These are phyloP conservation scores for Penicillium sp. DNA, from an alignment of 2,329 filamentous ascomycete species.

Conservation along the genomic window DNA sequence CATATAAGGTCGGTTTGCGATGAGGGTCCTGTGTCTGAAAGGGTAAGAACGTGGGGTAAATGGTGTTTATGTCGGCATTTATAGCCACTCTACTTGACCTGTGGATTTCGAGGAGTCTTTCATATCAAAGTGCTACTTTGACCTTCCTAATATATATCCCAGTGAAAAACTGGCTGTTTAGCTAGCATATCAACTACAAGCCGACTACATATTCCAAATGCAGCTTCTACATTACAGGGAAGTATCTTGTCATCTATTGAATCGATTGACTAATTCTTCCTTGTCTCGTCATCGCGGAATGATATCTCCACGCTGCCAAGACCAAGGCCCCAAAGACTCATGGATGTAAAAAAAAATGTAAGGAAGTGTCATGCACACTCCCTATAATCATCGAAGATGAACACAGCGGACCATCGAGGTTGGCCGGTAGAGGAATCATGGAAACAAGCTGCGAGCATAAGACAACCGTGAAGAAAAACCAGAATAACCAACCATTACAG, in stretches of 20 bases:
- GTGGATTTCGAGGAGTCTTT: not conserved
- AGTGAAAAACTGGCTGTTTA: not conserved
- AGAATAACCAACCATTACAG: slow-evolving; percentile 22
- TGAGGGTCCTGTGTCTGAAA: no score
- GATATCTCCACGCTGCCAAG: slow-evolving; percentile 1
- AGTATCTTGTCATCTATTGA: slow-evolving; percentile 16
- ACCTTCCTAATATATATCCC: not conserved
- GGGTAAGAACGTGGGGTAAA: no score
- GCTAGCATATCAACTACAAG: not conserved
- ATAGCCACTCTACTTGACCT: no score
- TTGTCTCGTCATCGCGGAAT: slow-evolving; percentile 4
- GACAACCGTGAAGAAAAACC: slow-evolving; percentile 11
- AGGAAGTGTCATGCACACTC: slow-evolving; percentile 6
- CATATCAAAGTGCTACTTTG: not conserved
- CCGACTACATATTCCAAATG: not conserved
- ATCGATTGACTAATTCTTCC: slow-evolving; percentile 17
- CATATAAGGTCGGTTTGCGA: no score
- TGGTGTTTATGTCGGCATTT: no score
- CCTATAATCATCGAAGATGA: slow-evolving; percentile 7
- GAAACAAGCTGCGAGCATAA: slow-evolving; percentile 5
- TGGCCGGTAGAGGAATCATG: slow-evolving; percentile 7
- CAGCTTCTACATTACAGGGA: not conserved
- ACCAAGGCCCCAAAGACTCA: not conserved
- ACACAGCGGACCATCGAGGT: slow-evolving; percentile 6
- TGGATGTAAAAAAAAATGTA: slow-evolving; percentile 1